phyloP scores from a whole-genome alignment of 2,329 filamentous ascomycete genomes.

The Fusarium sp. region DNA sequence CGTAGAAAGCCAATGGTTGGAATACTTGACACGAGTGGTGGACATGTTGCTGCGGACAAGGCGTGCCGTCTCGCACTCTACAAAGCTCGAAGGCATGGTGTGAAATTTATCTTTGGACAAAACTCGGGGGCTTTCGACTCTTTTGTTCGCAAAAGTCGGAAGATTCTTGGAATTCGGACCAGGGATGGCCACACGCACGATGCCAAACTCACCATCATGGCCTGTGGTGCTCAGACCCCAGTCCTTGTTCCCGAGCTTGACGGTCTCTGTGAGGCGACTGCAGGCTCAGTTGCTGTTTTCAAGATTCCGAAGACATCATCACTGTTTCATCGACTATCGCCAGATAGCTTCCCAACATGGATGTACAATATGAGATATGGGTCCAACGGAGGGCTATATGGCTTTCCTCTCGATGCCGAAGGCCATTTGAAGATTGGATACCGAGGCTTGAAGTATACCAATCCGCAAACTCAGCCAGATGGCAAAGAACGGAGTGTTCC shows the following conservation, averaged over 20 bases:
- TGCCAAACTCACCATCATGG: slow-evolving; percentile 57
- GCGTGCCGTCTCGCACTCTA: slow-evolving; percentile 63
- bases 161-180: slow-evolving; percentile 58
- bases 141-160: slow-evolving; percentile 42
- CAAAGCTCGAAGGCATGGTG: slow-evolving; percentile 59
- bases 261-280: slow-evolving; percentile 63
- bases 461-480: slow-evolving; percentile 55
- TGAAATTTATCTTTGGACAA: slow-evolving; percentile 58
- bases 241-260: slow-evolving; percentile 58
- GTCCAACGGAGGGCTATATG: slow-evolving; percentile 43
- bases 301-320: slow-evolving; percentile 56
- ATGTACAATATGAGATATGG: slow-evolving; percentile 46
- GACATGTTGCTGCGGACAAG: slow-evolving; percentile 62
- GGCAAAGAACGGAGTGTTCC: slow-evolving; percentile 58
- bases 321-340: slow-evolving; percentile 59
- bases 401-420: slow-evolving; percentile 46
- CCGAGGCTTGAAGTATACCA: slow-evolving; percentile 56
- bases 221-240: slow-evolving; percentile 63
- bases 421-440: slow-evolving; percentile 52
- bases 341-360: slow-evolving; percentile 64
- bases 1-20: slow-evolving; percentile 48
- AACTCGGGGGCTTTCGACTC: slow-evolving; percentile 52
- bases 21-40: slow-evolving; percentile 63
- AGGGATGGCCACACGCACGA: slow-evolving; percentile 54
- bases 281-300: slow-evolving; percentile 61